Evolutionary conservation across 352 stramenopile species (phyloP), one percentile per base, ranked within the genome.

Genomic region (Pythium dissimile): DNA sequence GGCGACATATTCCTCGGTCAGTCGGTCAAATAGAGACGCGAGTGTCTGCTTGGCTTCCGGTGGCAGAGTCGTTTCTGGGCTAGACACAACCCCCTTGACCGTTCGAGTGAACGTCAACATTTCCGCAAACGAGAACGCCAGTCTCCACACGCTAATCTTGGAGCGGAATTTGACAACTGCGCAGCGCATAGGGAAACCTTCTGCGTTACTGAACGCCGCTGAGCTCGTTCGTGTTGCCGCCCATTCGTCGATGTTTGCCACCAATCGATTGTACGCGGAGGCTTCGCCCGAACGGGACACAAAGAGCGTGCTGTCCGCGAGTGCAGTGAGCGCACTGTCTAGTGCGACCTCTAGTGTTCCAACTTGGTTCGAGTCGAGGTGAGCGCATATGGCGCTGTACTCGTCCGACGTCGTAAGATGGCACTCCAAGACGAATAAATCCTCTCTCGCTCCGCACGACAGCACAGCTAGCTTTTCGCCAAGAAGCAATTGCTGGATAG

Each of bases 371-470:
- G 65, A 72, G 32, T 91, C 77, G 0, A 91, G 64, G 15, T 71
- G 70, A 15, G 63, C 9, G 55, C 59, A 62, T 77, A 37, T 57
- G 24, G 5, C 43, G 37, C 13, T 31, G 35, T 69, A 88, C 44
- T 88, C 76, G 8, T 92, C 77, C 34, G 84, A 64, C 0, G 79
- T 92, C 24, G 79, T 89, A 34, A 87, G 46, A 49, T 89, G 73
- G 38, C 77, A 88, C 38, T 92, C 81, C 5, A 92, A 68, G 57
- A 89, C 73, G 51, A 88, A 92, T 7, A 86, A 48, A 48, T 92
- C 79, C 47, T 88, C 79, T 50, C 83, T 80, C 9, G 77, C 75
- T 63, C 85, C 72, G 23, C 72, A 88, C 4, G 77, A 75, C 20
- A 92, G 58, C 6, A 65, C 62, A 5, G 77, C 74, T 5, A 92